phyloP scores from a whole-genome alignment of 805 yeast genomes.

The Schizosaccharomyces cryophilus region DNA sequence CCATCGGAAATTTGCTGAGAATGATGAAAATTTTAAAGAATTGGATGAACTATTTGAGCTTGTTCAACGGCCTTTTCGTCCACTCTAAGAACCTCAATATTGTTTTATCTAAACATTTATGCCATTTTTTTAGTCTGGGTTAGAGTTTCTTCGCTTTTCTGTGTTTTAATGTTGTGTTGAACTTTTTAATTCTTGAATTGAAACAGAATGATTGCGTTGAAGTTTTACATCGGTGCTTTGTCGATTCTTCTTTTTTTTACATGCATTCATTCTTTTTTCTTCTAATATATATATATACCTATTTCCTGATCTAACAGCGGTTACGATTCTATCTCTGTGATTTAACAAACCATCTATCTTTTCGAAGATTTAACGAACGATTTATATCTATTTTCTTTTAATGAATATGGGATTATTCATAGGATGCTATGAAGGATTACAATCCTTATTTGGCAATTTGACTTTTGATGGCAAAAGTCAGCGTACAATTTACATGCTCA shows the following conservation, averaged over 20 bases:
- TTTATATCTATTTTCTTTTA: neutral
- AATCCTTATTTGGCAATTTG: neutral
- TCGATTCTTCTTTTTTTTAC: neutral
- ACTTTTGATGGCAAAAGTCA: neutral
- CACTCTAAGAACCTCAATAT: neutral
- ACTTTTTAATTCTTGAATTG: no score
- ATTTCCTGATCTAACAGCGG: neutral
- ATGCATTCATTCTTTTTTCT: neutral
- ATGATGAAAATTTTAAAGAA: slow-evolving; percentile 43
- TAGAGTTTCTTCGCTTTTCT: no score
- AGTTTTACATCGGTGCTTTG: no score
- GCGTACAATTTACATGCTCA: no score
- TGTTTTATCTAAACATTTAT: neutral
- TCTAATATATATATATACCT: neutral
- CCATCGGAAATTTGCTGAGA: slow-evolving; percentile 57
- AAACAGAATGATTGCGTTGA: no score
- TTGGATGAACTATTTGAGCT: slow-evolving; percentile 45
- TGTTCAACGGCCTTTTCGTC: neutral
- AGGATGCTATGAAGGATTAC: neutral
- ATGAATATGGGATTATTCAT: neutral
- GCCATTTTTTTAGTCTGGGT: no score
- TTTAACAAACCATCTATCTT: no score
- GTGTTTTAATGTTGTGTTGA: no score
- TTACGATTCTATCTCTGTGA: no score
- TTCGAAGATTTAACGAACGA: no score